A percentile compares a stretch with the other conserved stretches of the same genome.
These are phyloP conservation scores for Annulohypoxylon moriforme DNA, from an alignment of 495 filamentous ascomycete genomes.

Conservation along the genomic window DNA sequence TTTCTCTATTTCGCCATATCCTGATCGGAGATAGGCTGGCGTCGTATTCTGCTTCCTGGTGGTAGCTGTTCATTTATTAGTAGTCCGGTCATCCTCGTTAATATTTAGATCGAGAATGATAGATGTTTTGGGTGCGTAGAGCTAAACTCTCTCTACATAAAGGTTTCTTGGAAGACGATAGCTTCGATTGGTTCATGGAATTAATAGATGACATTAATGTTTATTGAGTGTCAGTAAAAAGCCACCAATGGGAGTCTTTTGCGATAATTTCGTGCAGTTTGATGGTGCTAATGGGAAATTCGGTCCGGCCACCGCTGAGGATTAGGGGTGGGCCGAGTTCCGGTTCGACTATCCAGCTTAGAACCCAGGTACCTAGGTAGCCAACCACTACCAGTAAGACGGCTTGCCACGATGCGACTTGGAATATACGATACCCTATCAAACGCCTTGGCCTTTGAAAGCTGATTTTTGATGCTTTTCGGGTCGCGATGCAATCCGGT, in stretches of 20 bases:
- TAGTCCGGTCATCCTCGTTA: constrained; percentile 3
- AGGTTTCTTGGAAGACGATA: constrained; percentile 5
- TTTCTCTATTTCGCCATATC: constrained; percentile 8
- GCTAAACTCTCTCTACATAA: constrained; percentile 21
- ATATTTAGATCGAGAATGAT: constrained; percentile 14
- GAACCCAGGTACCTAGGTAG: no score
- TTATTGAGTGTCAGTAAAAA: constrained; percentile 5
- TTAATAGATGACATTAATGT: constrained; percentile 14
- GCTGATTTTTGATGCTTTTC: constrained; percentile 10
- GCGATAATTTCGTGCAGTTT: constrained; percentile 40
- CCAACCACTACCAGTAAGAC: background rate
- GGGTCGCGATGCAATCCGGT: constrained; percentile 3
- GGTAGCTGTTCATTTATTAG: constrained; percentile 9
- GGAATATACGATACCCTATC: background rate
- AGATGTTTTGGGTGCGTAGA: constrained; percentile 9
- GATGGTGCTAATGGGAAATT: constrained; percentile 39
- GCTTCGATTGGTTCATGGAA: constrained; percentile 40
- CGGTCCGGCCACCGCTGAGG: constrained; percentile 37
- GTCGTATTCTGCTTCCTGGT: constrained; percentile 18
- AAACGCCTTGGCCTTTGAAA: constrained; percentile 4
- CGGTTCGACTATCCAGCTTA: constrained; percentile 39
- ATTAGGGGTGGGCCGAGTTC: constrained; percentile 33
- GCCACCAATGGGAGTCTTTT: constrained; percentile 40
- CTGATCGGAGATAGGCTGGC: constrained; percentile 18
- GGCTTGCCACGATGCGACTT: constrained; percentile 16